Percentiles rank a stretch among this genome's conserved stretches.
Conservation (phyloP, 192 early-diverging fungal genomes). For the Coemansia sp. region DNA sequence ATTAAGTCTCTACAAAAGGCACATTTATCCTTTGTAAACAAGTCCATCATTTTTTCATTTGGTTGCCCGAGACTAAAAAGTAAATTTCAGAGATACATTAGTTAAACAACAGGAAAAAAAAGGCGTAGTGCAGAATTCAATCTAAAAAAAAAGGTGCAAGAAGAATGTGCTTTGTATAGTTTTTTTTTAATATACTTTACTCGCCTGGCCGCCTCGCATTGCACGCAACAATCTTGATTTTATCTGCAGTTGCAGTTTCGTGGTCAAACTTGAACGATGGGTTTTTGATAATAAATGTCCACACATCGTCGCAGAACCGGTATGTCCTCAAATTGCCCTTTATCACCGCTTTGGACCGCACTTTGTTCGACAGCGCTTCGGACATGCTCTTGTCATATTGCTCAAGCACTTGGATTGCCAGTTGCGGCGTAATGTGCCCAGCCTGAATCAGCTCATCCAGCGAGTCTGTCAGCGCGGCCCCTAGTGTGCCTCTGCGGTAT, state of each 20-base stretch:
- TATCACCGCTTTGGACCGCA: conserved; percentile 76
- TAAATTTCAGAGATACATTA: too few species aligned
- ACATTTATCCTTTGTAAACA: neutral
- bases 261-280: conserved; percentile 82
- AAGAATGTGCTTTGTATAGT: neutral
- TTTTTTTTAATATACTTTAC: conserved; percentile 1
- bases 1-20: neutral
- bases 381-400: conserved; percentile 78
- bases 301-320: conserved; percentile 97
- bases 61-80: too few species aligned
- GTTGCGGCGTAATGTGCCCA: conserved; percentile 85
- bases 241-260: conserved; percentile 76
- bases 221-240: conserved; percentile 96
- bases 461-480: conserved; percentile 91
- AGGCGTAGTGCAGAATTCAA: neutral
- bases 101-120: neutral
- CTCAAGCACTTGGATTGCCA: conserved; percentile 86
- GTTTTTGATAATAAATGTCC: conserved; percentile 93
- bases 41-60: too few species aligned
- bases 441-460: conserved; percentile 93
- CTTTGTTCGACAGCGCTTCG: conserved; percentile 79
- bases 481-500: conserved; percentile 76
- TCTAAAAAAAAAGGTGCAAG: neutral
- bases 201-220: conserved; percentile 75
- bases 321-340: conserved; percentile 83